Evolutionary conservation across 2,329 filamentous ascomycete genomes (phyloP), one percentile per base, ranked within the genome.

Genomic region (Thelonectria discophora): DNA sequence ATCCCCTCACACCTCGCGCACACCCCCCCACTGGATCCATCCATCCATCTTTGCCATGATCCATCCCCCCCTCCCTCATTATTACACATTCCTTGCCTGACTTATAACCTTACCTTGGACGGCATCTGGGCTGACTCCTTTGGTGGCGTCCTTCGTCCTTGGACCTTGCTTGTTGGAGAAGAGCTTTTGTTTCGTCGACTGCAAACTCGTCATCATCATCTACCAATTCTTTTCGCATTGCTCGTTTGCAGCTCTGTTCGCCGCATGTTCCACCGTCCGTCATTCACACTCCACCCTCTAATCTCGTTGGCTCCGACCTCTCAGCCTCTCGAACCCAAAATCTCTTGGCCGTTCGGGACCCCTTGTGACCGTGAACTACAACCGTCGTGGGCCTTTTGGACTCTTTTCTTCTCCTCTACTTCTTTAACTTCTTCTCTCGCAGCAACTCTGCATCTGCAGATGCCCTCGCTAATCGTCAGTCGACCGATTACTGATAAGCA

Each of bases 51-150:
- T 30, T 40, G 34, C 40, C 39, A 51, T n/a, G n/a, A n/a, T 60
- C 56, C 55, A 55, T 54, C 58, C 65, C 21, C 21, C 40, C 43
- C 47, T 60, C 47, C 60, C 58, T 55, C 53, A 49, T 57, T 48
- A 57, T n/a, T 24, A 56, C 62, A 55, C 58, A 62, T 65, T 69
- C 58, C 62, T 67, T 63, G 65, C 62, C 62, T 64, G 64, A 57
- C 60, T 37, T 50, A 55, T 67, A 71, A 67, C 67, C 68, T 71
- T 71, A 69, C 63, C 62, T 69, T 48, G 59, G 64, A 63, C 62
- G 59, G 52, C 53, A 67, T 57, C 65, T 67, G 65, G 66, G 62
- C 66, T 71, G 67, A 60, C 65, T 60, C 64, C 30, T 37, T 37
- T 21, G 8, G 18, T 45, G 24, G 47, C 39, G 62, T 56, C 63